Evolutionary conservation across 140 eudicot species (phyloP).

Genomic region (Senecio squalidus): DNA sequence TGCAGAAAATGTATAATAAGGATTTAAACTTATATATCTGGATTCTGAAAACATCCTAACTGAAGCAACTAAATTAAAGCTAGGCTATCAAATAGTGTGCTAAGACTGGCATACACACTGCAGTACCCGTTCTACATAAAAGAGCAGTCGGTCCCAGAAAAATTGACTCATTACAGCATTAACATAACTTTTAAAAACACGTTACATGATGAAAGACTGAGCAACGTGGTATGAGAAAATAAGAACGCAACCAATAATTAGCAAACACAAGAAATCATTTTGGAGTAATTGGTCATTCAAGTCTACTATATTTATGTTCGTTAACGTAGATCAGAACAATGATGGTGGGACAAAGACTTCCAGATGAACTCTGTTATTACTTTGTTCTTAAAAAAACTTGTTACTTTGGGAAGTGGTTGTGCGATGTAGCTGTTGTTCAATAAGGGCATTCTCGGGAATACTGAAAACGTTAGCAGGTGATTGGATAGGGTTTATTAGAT

Average conservation of each 20-base stretch:
- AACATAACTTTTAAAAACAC: neutral
- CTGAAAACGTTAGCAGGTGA: neutral
- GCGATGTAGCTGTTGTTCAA: neutral
- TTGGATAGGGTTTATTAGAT: neutral
- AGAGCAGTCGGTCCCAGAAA: neutral
- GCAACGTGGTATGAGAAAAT: too few species aligned
- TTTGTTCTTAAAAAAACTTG: neutral
- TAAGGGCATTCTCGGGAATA: conserved; percentile 1
- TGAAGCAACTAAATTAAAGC: neutral
- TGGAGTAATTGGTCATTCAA: too few species aligned
- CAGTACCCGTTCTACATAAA: neutral
- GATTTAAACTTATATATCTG: neutral
- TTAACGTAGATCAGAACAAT: neutral
- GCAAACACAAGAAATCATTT: too few species aligned
- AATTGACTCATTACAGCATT: conserved; percentile 1
- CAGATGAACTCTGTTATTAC: neutral
- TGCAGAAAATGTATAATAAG: conserved; percentile 1
- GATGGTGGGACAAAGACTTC: neutral
- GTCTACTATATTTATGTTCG: neutral
- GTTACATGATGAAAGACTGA: neutral
- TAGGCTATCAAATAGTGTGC: conserved; percentile 1
- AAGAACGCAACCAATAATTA: too few species aligned
- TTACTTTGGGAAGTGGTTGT: neutral
- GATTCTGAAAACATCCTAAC: neutral
- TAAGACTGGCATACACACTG: neutral